A percentile compares a stretch with the other conserved stretches of the same genome.
Conservation (phyloP, 2,329 filamentous ascomycete genomes). For the Fusarium sp. region DNA sequence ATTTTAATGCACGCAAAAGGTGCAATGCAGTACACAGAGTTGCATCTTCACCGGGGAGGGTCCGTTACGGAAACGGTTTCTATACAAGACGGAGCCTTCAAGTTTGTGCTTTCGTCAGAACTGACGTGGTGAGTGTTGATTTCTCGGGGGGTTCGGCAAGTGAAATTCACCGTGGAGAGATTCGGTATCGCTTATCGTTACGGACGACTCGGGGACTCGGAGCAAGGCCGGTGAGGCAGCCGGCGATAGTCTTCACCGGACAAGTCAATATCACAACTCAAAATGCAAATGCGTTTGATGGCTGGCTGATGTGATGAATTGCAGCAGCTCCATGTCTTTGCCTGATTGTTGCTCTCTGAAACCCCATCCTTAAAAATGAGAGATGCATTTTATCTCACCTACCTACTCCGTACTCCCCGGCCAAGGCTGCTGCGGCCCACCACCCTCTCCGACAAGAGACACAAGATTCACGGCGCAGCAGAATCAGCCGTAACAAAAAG, state of each 20-base stretch:
- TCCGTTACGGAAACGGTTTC: neutral
- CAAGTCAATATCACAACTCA: neutral
- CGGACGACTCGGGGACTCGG: slow-evolving; percentile 25
- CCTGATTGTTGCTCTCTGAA: neutral
- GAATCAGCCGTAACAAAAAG: neutral
- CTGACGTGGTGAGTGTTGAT: neutral
- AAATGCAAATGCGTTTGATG: neutral
- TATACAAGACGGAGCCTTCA: neutral
- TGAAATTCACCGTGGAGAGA: slow-evolving; percentile 1
- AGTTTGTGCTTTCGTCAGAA: slow-evolving; percentile 1
- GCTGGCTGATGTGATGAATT: slow-evolving; percentile 10
- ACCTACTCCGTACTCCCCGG: neutral
- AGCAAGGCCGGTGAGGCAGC: slow-evolving; percentile 7
- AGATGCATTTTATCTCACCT: neutral
- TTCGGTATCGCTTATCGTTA: neutral
- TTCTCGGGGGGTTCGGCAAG: neutral
- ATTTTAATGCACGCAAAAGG: neutral
- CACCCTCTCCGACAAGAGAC: neutral
- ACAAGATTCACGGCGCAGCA: neutral
- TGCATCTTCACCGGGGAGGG: neutral
- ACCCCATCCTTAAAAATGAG: neutral
- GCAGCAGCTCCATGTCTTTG: neutral
- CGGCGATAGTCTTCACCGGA: neutral
- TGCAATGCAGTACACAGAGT: neutral
- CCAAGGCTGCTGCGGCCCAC: neutral